phyloP scores from a whole-genome alignment of 1,139 yeast species.

The Pneumocystis murina region DNA sequence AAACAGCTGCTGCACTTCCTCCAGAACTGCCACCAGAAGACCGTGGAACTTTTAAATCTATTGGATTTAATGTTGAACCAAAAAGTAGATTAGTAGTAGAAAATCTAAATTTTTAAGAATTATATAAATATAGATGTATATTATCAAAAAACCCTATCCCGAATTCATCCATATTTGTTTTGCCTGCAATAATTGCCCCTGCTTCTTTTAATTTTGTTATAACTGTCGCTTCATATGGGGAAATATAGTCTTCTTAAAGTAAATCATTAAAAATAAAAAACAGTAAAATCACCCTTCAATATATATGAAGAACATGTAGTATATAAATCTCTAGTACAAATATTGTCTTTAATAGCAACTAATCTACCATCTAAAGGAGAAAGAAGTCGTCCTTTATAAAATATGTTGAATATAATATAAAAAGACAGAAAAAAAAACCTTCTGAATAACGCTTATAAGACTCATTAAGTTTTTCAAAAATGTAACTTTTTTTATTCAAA shows the following conservation, averaged over 20 bases:
- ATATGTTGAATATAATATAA: neutral
- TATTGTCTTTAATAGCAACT: constrained; percentile 61
- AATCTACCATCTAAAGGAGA: constrained; percentile 18
- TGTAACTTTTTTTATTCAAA: constrained; percentile 12
- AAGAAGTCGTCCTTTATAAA: constrained; percentile 10
- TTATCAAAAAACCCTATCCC: constrained; percentile 68
- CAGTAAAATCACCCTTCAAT: constrained; percentile 22
- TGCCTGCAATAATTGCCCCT: constrained; percentile 52
- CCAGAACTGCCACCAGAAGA: constrained; percentile 90
- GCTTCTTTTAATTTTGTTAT: constrained; percentile 36
- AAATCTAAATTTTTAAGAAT: constrained; percentile 16
- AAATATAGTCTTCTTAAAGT: constrained; percentile 31
- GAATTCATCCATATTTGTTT: constrained; percentile 91
- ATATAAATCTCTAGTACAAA: constrained; percentile 44
- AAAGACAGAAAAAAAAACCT: constrained; percentile 1
- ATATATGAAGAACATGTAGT: constrained; percentile 69
- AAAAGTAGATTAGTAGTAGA: constrained; percentile 35
- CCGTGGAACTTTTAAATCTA: constrained; percentile 23
- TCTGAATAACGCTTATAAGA: neutral
- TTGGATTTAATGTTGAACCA: constrained; percentile 63
- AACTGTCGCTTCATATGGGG: constrained; percentile 78
- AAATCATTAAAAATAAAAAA: neutral
- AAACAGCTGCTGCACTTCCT: constrained; percentile 88
- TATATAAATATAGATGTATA: neutral
- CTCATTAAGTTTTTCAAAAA: constrained; percentile 12